phyloP scores from a whole-genome alignment of 352 stramenopile species.

The Phytophthora syringae region DNA sequence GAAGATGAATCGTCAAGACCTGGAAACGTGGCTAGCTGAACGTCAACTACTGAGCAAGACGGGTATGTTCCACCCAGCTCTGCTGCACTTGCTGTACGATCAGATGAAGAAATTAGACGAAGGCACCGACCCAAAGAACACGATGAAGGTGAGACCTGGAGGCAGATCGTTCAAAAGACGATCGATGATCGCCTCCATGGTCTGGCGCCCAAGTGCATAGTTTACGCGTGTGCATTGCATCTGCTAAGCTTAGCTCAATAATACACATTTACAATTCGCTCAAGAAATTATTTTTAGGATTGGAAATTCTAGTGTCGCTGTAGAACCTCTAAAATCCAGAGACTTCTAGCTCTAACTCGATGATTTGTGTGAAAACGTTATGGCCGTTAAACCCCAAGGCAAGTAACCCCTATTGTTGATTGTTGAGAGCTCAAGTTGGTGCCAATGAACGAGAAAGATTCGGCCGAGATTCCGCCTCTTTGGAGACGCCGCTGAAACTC shows the following conservation, averaged over 20 bases:
- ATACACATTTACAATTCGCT: not conserved
- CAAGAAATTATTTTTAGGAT: too few relatives aligned
- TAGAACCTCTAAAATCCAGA: too few relatives aligned
- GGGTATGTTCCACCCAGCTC: slow-evolving; percentile 19
- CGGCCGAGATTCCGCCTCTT: too few relatives aligned
- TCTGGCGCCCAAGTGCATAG: slow-evolving; percentile 16
- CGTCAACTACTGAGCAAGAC: slow-evolving; percentile 10
- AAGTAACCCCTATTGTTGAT: too few relatives aligned
- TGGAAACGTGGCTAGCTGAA: slow-evolving; percentile 13
- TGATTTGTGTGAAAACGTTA: too few relatives aligned
- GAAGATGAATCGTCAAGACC: slow-evolving; percentile 10
- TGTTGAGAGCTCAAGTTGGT: too few relatives aligned
- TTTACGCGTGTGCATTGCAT: not conserved
- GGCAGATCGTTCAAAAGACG: slow-evolving; percentile 17
- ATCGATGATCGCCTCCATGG: slow-evolving; percentile 20
- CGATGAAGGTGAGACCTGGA: slow-evolving; percentile 13
- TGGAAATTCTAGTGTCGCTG: too few relatives aligned
- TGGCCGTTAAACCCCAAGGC: too few relatives aligned
- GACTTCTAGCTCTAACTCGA: too few relatives aligned
- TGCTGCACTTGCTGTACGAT: slow-evolving; percentile 21
- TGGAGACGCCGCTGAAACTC: too few relatives aligned
- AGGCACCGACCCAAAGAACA: slow-evolving; percentile 8
- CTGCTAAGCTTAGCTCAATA: not conserved
- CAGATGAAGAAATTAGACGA: slow-evolving; percentile 20
- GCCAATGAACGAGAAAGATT: too few relatives aligned